phyloP scores from a whole-genome alignment of 768 basidiomycete species.

The Psilocybe cubensis region DNA sequence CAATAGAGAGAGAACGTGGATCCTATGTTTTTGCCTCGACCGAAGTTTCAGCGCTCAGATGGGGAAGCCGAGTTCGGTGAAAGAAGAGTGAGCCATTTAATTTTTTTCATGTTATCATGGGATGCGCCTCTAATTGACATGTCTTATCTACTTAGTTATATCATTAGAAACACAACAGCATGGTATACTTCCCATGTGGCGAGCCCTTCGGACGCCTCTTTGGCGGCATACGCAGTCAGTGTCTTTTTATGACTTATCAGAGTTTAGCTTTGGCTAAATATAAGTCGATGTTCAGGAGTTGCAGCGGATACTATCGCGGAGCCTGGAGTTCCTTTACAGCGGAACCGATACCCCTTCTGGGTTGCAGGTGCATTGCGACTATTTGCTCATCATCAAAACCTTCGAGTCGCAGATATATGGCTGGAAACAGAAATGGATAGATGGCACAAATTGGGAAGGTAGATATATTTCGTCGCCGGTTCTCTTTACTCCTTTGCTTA shows the following conservation, averaged over 20 bases:
- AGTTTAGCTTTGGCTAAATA: conserved; percentile 7
- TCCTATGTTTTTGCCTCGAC: conserved; percentile 85
- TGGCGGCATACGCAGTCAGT: conserved; percentile 81
- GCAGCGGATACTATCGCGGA: conserved; percentile 87
- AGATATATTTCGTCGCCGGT: conserved; percentile 21
- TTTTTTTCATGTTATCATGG: background rate
- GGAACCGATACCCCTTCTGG: conserved; percentile 81
- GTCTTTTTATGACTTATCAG: background rate
- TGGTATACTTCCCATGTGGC: conserved; percentile 78
- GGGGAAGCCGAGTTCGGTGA: conserved; percentile 93
- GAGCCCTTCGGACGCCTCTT: conserved; percentile 62
- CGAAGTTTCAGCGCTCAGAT: conserved; percentile 92
- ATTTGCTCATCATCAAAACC: conserved; percentile 79
- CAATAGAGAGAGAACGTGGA: conserved; percentile 95
- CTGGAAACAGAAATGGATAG: conserved; percentile 62
- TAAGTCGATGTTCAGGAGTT: conserved; percentile 58
- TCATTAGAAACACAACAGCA: conserved; percentile 79
- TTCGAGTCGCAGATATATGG: conserved; percentile 78
- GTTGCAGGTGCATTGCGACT: conserved; percentile 83
- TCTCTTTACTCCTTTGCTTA: background rate
- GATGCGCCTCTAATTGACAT: conserved; percentile 7
- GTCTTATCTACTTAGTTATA: conserved; percentile 54
- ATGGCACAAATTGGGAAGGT: conserved; percentile 31
- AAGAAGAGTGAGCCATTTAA: conserved; percentile 78
- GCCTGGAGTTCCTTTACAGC: conserved; percentile 90